phyloP scores from a whole-genome alignment of 257 asterid genomes.

The Vinca minor region DNA sequence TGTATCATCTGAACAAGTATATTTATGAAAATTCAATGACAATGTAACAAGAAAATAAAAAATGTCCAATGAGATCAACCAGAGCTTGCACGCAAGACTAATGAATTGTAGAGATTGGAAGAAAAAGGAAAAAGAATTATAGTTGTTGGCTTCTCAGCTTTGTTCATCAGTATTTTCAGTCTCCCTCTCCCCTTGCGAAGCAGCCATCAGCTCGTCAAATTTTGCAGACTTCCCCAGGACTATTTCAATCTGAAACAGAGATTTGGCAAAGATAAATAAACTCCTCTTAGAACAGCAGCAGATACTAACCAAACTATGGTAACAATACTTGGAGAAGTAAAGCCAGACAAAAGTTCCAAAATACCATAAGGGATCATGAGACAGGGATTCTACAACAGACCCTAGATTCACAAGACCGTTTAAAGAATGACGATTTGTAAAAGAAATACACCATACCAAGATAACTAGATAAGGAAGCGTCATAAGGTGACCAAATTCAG shows the following conservation, averaged over 20 bases:
- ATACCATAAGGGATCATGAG: too few species aligned
- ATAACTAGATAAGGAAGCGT: too few species aligned
- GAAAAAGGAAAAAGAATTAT: too few species aligned
- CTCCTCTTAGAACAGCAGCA: background rate
- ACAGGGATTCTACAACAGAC: background rate
- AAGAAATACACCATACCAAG: background rate
- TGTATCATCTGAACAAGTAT: too few species aligned
- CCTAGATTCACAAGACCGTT: background rate
- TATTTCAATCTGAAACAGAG: slow-evolving; percentile 51
- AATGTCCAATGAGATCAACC: too few species aligned
- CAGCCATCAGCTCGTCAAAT: slow-evolving; percentile 63
- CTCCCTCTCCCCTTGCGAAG: slow-evolving; percentile 41
- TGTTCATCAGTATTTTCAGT: slow-evolving; percentile 34
- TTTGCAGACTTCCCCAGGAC: slow-evolving; percentile 62
- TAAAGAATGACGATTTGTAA: background rate
- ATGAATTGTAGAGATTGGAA: background rate
- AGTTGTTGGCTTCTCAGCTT: too few species aligned
- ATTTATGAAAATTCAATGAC: too few species aligned
- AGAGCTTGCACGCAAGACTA: background rate
- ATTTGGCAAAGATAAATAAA: background rate
- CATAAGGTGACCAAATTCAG: background rate
- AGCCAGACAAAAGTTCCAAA: background rate
- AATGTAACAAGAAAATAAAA: too few species aligned
- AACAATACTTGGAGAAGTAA: background rate
- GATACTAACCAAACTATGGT: background rate